These are phyloP conservation scores for Cardiospermum halicacabum DNA, from an alignment of 345 rosid genomes.

Conservation along the genomic window DNA sequence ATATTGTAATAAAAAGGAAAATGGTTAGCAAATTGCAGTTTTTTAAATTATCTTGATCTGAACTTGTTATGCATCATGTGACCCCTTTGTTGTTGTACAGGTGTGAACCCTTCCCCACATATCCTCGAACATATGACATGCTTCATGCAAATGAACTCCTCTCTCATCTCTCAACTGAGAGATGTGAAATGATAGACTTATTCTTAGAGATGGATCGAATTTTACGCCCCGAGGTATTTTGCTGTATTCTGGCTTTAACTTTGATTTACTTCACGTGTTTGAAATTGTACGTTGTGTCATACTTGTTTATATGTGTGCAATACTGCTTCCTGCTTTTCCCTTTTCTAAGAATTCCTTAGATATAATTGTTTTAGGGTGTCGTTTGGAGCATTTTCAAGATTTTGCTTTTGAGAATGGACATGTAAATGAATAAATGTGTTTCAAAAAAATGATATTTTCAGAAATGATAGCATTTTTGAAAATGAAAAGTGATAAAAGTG, in stretches of 20 bases:
- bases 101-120: constrained; percentile 99
- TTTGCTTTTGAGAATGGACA: too few relatives aligned
- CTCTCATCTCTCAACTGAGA: constrained; percentile 54
- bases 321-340: background rate
- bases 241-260: background rate
- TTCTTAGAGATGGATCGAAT: constrained; percentile 94
- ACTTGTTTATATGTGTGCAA: background rate
- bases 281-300: background rate
- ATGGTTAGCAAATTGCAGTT: too few relatives aligned
- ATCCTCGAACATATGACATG: constrained; percentile 94
- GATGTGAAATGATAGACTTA: constrained; percentile 70
- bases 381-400: too few relatives aligned
- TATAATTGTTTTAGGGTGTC: background rate
- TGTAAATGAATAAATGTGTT: too few relatives aligned
- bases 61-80: constrained; percentile 3
- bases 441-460: too few relatives aligned
- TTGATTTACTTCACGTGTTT: background rate
- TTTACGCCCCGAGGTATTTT: constrained; percentile 86
- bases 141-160: constrained; percentile 91
- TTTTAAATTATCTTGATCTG: constrained; percentile 6
- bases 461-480: too few relatives aligned
- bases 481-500: too few relatives aligned
- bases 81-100: constrained; percentile 32
- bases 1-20: too few relatives aligned
- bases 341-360: background rate